A percentile compares a stretch with the other conserved stretches of the same genome.
These are phyloP conservation scores for Penicillium goetzii DNA, from an alignment of 495 filamentous ascomycete species.

Conservation along the genomic window DNA sequence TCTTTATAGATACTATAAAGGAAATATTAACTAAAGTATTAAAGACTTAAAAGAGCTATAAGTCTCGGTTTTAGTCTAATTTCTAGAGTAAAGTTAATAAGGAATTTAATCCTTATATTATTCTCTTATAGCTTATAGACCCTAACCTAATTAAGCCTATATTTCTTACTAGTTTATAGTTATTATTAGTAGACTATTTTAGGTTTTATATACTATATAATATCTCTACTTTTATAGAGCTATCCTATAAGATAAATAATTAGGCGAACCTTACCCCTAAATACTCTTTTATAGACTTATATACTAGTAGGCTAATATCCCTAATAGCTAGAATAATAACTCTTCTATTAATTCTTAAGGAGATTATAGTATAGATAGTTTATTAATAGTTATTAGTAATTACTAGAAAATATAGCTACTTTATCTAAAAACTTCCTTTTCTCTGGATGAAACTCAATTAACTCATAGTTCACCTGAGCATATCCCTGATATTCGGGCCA, in stretches of 20 bases:
- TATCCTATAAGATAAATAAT: constrained; percentile 15
- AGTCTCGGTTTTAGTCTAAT: constrained; percentile 10
- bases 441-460: no score
- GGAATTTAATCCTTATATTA: constrained; percentile 7
- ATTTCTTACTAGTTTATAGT: constrained; percentile 16
- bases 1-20: constrained; percentile 10
- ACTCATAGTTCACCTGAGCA: no score
- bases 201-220: constrained; percentile 11
- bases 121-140: constrained; percentile 16
- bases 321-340: background rate
- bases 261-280: constrained; percentile 25
- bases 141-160: constrained; percentile 2
- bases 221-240: constrained; percentile 15
- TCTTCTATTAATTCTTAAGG: background rate
- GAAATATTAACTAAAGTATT: constrained; percentile 1
- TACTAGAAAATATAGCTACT: constrained; percentile 24
- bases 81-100: constrained; percentile 13
- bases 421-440: no score
- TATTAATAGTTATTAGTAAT: constrained; percentile 20
- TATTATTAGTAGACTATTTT: constrained; percentile 7
- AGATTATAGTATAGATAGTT: constrained; percentile 21
- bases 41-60: background rate
- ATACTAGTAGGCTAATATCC: constrained; percentile 15
- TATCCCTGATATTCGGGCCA: no score
- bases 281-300: constrained; percentile 25